Evolutionary conservation across 768 basidiomycete species (phyloP).

Genomic region (Leccinum variicolor): DNA sequence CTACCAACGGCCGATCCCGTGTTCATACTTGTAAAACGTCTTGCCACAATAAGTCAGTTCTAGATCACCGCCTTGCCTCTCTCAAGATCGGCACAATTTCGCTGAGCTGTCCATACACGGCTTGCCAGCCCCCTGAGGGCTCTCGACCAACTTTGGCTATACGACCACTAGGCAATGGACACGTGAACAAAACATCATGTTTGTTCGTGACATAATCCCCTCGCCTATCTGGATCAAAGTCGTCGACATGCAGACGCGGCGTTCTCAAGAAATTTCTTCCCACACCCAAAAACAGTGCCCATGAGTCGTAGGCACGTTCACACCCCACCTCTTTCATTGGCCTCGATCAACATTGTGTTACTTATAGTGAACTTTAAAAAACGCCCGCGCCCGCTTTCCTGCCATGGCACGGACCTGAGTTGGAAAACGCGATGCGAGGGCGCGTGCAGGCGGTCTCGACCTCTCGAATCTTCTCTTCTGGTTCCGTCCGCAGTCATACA

Average conservation of each 20-base stretch:
- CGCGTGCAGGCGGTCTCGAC: slow-evolving; percentile 4
- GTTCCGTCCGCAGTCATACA: neutral
- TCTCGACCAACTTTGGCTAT: neutral
- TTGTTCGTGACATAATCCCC: slow-evolving; percentile 24
- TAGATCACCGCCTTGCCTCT: slow-evolving; percentile 6
- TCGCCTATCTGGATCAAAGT: slow-evolving; percentile 14
- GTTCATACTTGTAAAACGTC: slow-evolving; percentile 2
- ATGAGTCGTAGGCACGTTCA: slow-evolving; percentile 26
- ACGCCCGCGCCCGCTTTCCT: slow-evolving; percentile 1
- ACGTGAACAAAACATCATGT: slow-evolving; percentile 1
- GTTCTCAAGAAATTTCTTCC: slow-evolving; percentile 22
- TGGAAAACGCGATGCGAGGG: neutral
- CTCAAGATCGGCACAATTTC: slow-evolving; percentile 7
- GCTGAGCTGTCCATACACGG: slow-evolving; percentile 6
- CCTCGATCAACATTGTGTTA: slow-evolving; percentile 19
- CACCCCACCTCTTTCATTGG: slow-evolving; percentile 26
- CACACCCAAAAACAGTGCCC: slow-evolving; percentile 20
- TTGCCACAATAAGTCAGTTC: slow-evolving; percentile 3
- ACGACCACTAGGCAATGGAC: neutral
- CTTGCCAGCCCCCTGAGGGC: neutral
- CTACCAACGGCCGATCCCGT: slow-evolving; percentile 15
- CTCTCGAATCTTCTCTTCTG: neutral
- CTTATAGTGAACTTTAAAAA: slow-evolving; percentile 25
- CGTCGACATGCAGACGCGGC: slow-evolving; percentile 27
- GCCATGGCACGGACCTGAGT: neutral